Percentiles rank a stretch among this genome's conserved stretches.
phyloP scores from a whole-genome alignment of 2,329 filamentous ascomycete genomes.

The Nannizziopsis arthrosporioides region DNA sequence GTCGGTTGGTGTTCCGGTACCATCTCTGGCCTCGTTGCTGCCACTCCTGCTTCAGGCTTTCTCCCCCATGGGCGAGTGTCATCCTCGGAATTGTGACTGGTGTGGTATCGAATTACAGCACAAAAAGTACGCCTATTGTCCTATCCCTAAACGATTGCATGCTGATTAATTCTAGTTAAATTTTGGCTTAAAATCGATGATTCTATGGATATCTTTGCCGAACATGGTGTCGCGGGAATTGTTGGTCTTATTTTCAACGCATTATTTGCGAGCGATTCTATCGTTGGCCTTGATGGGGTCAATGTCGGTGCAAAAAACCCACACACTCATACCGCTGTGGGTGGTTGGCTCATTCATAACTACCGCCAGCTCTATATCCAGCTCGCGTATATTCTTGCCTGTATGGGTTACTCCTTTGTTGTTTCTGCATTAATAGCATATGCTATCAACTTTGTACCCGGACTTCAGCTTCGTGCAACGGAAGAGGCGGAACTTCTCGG shows the following conservation, averaged over 20 bases:
- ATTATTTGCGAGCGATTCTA: conserved; percentile 62
- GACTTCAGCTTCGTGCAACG: conserved; percentile 55
- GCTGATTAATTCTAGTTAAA: conserved; percentile 40
- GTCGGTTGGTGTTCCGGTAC: conserved; percentile 86
- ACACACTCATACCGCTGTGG: conserved; percentile 32
- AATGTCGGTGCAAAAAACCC: conserved; percentile 35
- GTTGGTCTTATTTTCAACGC: conserved; percentile 68
- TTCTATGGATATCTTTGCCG: conserved; percentile 80
- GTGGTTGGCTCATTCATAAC: conserved; percentile 61
- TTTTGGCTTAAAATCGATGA: conserved; percentile 73
- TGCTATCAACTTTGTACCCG: conserved; percentile 58
- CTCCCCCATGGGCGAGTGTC: conserved; percentile 57
- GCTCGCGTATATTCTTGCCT: conserved; percentile 54
- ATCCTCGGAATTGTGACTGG: conserved; percentile 51
- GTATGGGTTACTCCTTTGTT: conserved; percentile 54
- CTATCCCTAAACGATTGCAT: conserved; percentile 6
- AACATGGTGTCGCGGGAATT: conserved; percentile 76
- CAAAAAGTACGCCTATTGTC: conserved; percentile 56
- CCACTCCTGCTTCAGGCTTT: conserved; percentile 72
- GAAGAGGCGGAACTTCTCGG: conserved; percentile 59
- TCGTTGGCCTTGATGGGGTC: conserved; percentile 61
- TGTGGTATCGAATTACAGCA: conserved; percentile 68
- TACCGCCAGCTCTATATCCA: conserved; percentile 61
- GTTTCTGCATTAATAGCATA: conserved; percentile 59
- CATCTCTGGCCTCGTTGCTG: conserved; percentile 77